phyloP scores from a whole-genome alignment of 805 yeast genomes.

The Wickerhamomyces ciferrii region DNA sequence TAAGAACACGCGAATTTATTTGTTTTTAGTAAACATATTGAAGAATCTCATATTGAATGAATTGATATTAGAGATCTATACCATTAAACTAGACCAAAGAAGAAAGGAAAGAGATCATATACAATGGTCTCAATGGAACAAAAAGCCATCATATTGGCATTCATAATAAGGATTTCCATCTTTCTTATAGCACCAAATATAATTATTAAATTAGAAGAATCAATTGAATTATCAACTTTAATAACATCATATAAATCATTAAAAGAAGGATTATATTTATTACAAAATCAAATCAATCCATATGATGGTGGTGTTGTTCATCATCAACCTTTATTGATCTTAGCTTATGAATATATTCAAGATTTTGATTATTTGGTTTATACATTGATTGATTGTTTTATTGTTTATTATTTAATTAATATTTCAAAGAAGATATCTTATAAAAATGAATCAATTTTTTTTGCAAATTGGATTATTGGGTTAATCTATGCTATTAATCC shows the following conservation, averaged over 20 bases:
- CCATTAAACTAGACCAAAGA: too few species aligned
- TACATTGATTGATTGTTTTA: constrained; percentile 52
- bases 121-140: constrained; percentile 3
- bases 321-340: constrained; percentile 74
- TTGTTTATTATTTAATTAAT: constrained; percentile 47
- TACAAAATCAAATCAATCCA: constrained; percentile 50
- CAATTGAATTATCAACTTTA: constrained; percentile 69
- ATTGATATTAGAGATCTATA: too few species aligned
- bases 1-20: too few species aligned
- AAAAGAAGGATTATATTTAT: constrained; percentile 62
- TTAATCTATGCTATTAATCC: constrained; percentile 79
- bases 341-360: constrained; percentile 31
- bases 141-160: constrained; percentile 8
- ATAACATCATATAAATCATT: constrained; percentile 61
- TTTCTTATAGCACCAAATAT: constrained; percentile 5
- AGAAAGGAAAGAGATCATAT: too few species aligned
- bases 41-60: too few species aligned
- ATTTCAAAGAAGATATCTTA: constrained; percentile 34
- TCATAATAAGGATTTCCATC: constrained; percentile 15
- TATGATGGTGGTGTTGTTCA: constrained; percentile 85
- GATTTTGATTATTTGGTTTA: constrained; percentile 35
- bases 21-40: too few species aligned
- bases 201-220: constrained; percentile 13
- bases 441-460: constrained; percentile 8
- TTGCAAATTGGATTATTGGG: constrained; percentile 42